Base-by-base conservation (phyloP, 352 stramenopile genomes). In the Phytophthora boehmeriae region DNA sequence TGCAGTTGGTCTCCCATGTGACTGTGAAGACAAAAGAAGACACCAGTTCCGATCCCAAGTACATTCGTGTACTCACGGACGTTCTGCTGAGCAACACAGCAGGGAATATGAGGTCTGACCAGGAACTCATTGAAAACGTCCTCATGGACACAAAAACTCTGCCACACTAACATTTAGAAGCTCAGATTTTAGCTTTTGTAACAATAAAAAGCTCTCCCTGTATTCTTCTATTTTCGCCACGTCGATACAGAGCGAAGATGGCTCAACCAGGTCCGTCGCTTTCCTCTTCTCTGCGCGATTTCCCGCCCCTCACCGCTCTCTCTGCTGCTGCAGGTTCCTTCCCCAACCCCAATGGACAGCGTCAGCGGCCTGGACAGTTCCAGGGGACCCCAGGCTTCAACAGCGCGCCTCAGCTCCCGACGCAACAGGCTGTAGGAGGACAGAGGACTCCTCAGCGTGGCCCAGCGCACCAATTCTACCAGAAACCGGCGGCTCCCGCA, bases 51-150 rank as follows among this genome's bases (percentile, higher is more conserved):
- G 61, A 73, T n/a, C 59, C 73, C 50, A 63, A 66, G 19, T 73
- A 76, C 39, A 59, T 80, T 19, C 66, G 70, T 28, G 63, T 64
- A 27, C 59, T 85, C 36, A 81, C 76, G 1, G 73, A 85, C 47
- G 78, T 85, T 28, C 44, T 83, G 30, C 59, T 83, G 42, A 80
- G 67, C 30, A 66, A 73, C 17, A 68, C 63, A 13, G 69, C 63
- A 4, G 60, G 47, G 6, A 80, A 81, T 47, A 72, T 85, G 36
- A 68, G 66, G 16, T 53, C 68, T 11, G 75, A 68, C 20, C 63
- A 75, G 17, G 62, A 83, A 49, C 68, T 83, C 62, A 85, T 85
- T 22, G 76, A 85, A 63, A 85, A 83, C 23, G 57, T 76, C 23
- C 70, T 84, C 45, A 63, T 76, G 44, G 63, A 73, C 36, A 54